Conservation (phyloP, 257 asterid genomes). For the Pogostemon cablin region DNA sequence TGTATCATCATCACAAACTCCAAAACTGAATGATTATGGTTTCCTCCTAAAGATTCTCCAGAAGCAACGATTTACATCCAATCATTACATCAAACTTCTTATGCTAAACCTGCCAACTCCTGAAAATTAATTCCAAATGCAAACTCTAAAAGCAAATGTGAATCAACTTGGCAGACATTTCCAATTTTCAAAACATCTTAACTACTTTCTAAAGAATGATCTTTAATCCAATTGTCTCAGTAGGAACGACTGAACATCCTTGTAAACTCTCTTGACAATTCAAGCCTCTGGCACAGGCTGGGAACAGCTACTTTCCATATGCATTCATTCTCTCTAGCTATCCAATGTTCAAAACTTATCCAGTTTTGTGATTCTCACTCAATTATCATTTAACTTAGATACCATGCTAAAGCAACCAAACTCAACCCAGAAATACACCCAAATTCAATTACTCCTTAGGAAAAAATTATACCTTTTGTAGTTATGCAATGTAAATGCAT, state of each 20-base stretch:
- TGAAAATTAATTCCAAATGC: slow-evolving; percentile 5
- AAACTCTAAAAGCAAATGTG: slow-evolving; percentile 21
- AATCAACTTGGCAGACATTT: neutral
- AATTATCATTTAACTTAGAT: neutral
- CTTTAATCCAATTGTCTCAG: slow-evolving; percentile 13
- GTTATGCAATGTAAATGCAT: slow-evolving; percentile 17
- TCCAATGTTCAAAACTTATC: neutral
- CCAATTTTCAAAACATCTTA: slow-evolving; percentile 1
- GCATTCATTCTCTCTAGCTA: slow-evolving; percentile 2
- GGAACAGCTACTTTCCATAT: slow-evolving; percentile 6
- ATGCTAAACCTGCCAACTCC: neutral
- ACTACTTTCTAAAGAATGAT: neutral
- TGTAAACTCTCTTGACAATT: slow-evolving; percentile 10
- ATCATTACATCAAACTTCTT: neutral
- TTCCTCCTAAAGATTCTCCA: neutral
- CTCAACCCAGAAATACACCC: neutral
- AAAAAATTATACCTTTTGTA: neutral
- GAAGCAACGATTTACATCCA: neutral
- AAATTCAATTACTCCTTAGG: neutral
- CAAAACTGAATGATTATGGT: neutral
- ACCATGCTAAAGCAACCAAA: slow-evolving; percentile 14
- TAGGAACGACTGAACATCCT: slow-evolving; percentile 10
- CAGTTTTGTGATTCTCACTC: slow-evolving; percentile 18
- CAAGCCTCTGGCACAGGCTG: neutral
- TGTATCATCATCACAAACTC: neutral